A percentile compares a stretch with the other conserved stretches of the same genome.
Evolutionary conservation across 805 yeast genomes (phyloP).

Genomic region (Saitoella complicata): DNA sequence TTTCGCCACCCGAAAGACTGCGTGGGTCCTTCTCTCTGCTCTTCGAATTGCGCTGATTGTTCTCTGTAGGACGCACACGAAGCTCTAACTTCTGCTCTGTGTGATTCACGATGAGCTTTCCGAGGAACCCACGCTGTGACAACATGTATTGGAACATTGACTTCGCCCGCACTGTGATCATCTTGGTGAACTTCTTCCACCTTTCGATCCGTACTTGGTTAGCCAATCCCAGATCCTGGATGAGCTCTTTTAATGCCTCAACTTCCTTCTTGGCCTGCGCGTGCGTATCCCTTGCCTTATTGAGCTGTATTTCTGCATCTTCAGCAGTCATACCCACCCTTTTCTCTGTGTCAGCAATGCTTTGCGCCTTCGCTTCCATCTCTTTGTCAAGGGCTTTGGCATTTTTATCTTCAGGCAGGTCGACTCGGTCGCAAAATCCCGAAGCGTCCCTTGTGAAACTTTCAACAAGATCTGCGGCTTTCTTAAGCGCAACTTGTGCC

Average conservation of each 20-base stretch:
- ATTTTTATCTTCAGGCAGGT: slow-evolving; percentile 1
- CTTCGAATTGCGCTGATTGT: slow-evolving; percentile 21
- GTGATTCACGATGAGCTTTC: slow-evolving; percentile 50
- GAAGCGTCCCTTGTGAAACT: no score
- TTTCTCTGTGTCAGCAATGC: background rate
- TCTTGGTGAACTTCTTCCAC: slow-evolving; percentile 10
- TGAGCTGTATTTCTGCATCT: slow-evolving; percentile 8
- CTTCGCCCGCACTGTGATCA: slow-evolving; percentile 13
- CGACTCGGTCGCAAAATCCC: no score
- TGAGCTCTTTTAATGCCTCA: background rate
- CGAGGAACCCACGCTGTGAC: slow-evolving; percentile 50
- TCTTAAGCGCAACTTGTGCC: no score
- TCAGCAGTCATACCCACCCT: slow-evolving; percentile 7
- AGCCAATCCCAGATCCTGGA: slow-evolving; percentile 1
- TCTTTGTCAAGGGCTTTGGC: slow-evolving; percentile 2
- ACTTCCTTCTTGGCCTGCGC: slow-evolving; percentile 8
- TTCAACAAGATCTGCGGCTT: no score
- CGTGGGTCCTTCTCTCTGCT: slow-evolving; percentile 51
- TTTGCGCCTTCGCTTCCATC: background rate
- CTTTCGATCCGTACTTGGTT: slow-evolving; percentile 9
- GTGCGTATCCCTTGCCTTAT: slow-evolving; percentile 4
- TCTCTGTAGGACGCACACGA: slow-evolving; percentile 12
- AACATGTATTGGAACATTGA: slow-evolving; percentile 22
- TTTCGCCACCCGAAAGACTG: slow-evolving; percentile 92
- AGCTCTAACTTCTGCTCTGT: slow-evolving; percentile 16